These are phyloP conservation scores for Ustilago vetiveriae DNA, from an alignment of 1,284 basidiomycete species.

Conservation along the genomic window DNA sequence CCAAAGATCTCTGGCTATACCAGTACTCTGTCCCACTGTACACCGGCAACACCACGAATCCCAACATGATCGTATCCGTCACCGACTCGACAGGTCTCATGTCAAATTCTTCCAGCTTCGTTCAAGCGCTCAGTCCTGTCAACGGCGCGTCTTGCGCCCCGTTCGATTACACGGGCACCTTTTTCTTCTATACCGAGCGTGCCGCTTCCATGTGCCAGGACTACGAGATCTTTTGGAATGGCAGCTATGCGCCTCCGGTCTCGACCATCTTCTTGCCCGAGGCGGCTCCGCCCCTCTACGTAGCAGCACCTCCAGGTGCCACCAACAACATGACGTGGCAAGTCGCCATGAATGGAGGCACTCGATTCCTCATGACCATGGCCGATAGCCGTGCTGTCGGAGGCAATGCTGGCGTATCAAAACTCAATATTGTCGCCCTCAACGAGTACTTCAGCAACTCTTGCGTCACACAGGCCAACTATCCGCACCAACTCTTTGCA, in stretches of 20 bases:
- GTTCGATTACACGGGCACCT: conserved; percentile 17
- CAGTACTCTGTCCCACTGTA: conserved; percentile 46
- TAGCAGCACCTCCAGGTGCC: conserved; percentile 10
- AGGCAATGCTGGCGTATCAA: conserved; percentile 40
- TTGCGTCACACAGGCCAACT: conserved; percentile 21
- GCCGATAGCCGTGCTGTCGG: conserved; percentile 26
- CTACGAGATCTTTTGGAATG: conserved; percentile 38
- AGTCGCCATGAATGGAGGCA: conserved; percentile 36
- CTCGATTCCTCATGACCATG: conserved; percentile 43
- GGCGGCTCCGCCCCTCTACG: conserved; percentile 37
- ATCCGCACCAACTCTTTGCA: conserved; percentile 24
- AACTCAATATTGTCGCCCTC: conserved; percentile 39
- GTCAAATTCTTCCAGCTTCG: conserved; percentile 51
- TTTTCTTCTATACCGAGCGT: conserved; percentile 36
- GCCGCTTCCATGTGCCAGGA: conserved; percentile 34
- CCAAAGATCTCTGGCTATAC: conserved; percentile 49
- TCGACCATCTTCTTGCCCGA: conserved; percentile 43
- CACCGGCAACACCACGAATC: conserved; percentile 29
- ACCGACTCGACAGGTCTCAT: conserved; percentile 50
- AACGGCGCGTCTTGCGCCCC: conserved; percentile 20
- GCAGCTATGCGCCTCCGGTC: conserved; percentile 29
- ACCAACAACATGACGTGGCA: conserved; percentile 25
- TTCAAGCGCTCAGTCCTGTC: conserved; percentile 13
- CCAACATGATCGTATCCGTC: conserved; percentile 49
- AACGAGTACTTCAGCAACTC: conserved; percentile 35